These are phyloP conservation scores for Cenococcum geophilum DNA, from an alignment of 495 filamentous ascomycete species.

Conservation along the genomic window DNA sequence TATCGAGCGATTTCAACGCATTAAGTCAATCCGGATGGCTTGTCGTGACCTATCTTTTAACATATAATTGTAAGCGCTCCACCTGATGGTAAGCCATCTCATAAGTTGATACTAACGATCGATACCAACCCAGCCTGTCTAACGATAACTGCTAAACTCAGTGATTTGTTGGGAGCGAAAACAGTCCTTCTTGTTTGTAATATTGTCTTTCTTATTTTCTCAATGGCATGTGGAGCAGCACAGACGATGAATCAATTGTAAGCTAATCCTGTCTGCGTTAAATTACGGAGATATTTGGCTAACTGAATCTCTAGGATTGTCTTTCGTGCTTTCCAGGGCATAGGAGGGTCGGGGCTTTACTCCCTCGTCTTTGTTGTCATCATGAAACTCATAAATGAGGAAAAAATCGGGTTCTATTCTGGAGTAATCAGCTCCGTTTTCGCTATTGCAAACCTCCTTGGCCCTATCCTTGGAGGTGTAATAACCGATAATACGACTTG, in stretches of 20 bases:
- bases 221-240: conserved; percentile 23
- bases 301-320: conserved; percentile 15
- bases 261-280: not conserved
- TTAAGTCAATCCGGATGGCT: conserved; percentile 23
- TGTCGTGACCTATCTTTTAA: conserved; percentile 25
- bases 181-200: conserved; percentile 16
- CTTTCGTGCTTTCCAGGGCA: conserved; percentile 28
- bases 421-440: conserved; percentile 45
- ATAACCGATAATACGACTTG: conserved; percentile 34
- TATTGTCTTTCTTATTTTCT: conserved; percentile 23
- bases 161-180: conserved; percentile 25
- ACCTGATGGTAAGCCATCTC: not conserved
- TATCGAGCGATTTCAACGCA: conserved; percentile 24
- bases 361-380: conserved; percentile 25
- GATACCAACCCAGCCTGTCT: conserved; percentile 14
- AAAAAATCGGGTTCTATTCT: conserved; percentile 41
- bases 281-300: not conserved
- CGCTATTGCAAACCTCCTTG: conserved; percentile 42
- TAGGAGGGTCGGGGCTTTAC: conserved; percentile 28
- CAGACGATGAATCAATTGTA: conserved; percentile 27
- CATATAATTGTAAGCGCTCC: conserved; percentile 20
- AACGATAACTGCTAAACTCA: conserved; percentile 26
- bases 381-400: conserved; percentile 23
- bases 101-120: not conserved
- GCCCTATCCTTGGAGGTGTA: conserved; percentile 44